Evolutionary conservation across 1,284 basidiomycete species (phyloP).

Genomic region (Mycena citricolor): DNA sequence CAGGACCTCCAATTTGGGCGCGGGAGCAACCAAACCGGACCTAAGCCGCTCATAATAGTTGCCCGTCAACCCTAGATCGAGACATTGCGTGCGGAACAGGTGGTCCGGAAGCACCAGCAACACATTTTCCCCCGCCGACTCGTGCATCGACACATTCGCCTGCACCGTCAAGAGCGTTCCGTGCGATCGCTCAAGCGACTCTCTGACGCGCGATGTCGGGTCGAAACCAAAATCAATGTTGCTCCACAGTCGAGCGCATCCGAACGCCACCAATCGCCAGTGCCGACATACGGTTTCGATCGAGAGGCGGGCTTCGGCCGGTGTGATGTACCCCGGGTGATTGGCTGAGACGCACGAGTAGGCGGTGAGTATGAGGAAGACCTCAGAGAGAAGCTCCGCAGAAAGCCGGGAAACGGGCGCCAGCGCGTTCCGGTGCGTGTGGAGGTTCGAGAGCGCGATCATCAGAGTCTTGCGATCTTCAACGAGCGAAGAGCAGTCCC

Average conservation of each 20-base stretch:
- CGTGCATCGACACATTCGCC: not conserved
- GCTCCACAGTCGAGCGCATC: slow-evolving; percentile 9
- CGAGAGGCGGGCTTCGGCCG: not conserved
- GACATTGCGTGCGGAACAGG: slow-evolving; percentile 1
- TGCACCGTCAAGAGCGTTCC: slow-evolving; percentile 1
- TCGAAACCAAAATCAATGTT: slow-evolving; percentile 9
- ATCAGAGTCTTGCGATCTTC: slow-evolving; percentile 4
- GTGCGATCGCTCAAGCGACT: slow-evolving; percentile 1
- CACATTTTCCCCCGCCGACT: not conserved
- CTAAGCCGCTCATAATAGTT: not conserved
- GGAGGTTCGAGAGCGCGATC: slow-evolving; percentile 4
- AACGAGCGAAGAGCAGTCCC: no score
- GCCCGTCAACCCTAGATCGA: not conserved
- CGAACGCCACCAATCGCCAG: slow-evolving; percentile 3
- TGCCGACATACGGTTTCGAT: slow-evolving; percentile 4
- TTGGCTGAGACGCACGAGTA: slow-evolving; percentile 5
- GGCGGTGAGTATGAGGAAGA: slow-evolving; percentile 9
- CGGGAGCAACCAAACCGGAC: not conserved
- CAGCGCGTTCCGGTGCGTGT: slow-evolving; percentile 2
- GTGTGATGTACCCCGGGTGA: slow-evolving; percentile 1
- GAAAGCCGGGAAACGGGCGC: slow-evolving; percentile 5
- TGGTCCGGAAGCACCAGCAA: slow-evolving; percentile 2
- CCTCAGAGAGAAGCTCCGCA: slow-evolving; percentile 10
- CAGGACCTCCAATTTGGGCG: slow-evolving; percentile 7
- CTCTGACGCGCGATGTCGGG: not conserved